Percentiles rank a stretch among this genome's conserved stretches.
phyloP scores from a whole-genome alignment of 108 stramenopile genomes.

The Fragilaria crotonensis region DNA sequence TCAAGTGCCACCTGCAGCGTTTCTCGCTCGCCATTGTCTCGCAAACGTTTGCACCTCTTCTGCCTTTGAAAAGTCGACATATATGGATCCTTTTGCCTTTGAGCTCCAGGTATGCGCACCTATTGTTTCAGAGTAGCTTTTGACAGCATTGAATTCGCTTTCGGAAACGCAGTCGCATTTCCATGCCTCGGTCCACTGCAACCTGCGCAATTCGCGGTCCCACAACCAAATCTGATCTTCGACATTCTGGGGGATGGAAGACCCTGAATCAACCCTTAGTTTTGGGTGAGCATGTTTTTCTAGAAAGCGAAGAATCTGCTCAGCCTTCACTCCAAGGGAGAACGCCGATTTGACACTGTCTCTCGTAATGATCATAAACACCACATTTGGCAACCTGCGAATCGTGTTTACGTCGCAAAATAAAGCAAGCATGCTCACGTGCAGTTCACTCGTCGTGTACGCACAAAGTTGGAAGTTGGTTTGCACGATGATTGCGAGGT shows the following conservation, averaged over 20 bases:
- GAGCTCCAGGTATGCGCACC: constrained; percentile 61
- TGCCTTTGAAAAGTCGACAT: constrained; percentile 45
- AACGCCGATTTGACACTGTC: constrained; percentile 80
- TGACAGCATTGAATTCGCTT: constrained; percentile 66
- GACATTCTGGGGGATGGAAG: constrained; percentile 77
- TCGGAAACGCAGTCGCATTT: constrained; percentile 50
- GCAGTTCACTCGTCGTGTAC: constrained; percentile 75
- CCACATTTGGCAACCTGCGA: constrained; percentile 79
- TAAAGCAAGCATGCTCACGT: constrained; percentile 75
- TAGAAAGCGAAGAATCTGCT: constrained; percentile 83
- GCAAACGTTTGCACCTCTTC: constrained; percentile 58
- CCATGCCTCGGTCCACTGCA: constrained; percentile 69
- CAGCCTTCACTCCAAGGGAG: constrained; percentile 62
- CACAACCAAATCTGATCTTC: constrained; percentile 85
- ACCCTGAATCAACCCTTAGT: constrained; percentile 26
- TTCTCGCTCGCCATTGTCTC: constrained; percentile 63
- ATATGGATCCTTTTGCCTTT: constrained; percentile 43
- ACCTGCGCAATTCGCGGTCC: constrained; percentile 71
- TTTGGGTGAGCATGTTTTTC: constrained; percentile 85
- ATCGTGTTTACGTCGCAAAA: constrained; percentile 78
- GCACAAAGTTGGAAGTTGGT: constrained; percentile 90
- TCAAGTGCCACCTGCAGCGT: constrained; percentile 24
- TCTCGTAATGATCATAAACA: constrained; percentile 73
- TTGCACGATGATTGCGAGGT: constrained; percentile 83
- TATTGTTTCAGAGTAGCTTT: constrained; percentile 36